Base-by-base conservation (phyloP, 805 yeast species). In the Grigorovia humatica region DNA sequence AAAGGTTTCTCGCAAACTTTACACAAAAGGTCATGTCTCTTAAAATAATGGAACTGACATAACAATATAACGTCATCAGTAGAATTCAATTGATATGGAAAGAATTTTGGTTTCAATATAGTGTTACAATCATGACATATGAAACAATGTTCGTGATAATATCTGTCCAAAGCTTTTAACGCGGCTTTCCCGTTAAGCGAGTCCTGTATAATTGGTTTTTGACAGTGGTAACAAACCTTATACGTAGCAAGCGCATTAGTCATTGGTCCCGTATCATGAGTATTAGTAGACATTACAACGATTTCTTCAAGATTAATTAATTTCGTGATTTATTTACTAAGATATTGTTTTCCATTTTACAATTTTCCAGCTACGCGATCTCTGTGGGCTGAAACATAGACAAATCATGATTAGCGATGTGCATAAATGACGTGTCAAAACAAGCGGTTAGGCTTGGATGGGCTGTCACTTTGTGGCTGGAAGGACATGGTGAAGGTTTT, bases 1-100 rank as follows among this genome's bases (percentile, higher is more conserved):
- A 95, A 74, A 4, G 96, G 96, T 27, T 77, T 79, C 56, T 87
- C 80, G 70, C 99, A 93, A 17, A 81, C 85, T 62, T 76, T 78
- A 64, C 99, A 93, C n/a, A 93, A 78, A 49, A 93, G 75, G 52
- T 87, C 85, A 52, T 89, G 77, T 58, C 95, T 78, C 63, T 79
- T 82, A 72, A 93, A 93, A 67, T 89, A 93, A 69, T 93, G 95
- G 58, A 81, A 85, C 69, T 93, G 99, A 69, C 99, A 93, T 29
- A 93, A 74, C 0, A 88, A 80, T 5, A 82, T 78, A 45, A 72
- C 70, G n/a, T 67, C 66, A 13, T 47, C 46, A 11, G 67, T 59
- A 12, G 70, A 70, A 5, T 72, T 65, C 17, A 54, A 53, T 52
- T 85, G 91, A 52, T 76, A 80, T 0, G 98, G 95, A 67, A 93